phyloP scores from a whole-genome alignment of 441 rosid genomes.

The Populus hybrid region DNA sequence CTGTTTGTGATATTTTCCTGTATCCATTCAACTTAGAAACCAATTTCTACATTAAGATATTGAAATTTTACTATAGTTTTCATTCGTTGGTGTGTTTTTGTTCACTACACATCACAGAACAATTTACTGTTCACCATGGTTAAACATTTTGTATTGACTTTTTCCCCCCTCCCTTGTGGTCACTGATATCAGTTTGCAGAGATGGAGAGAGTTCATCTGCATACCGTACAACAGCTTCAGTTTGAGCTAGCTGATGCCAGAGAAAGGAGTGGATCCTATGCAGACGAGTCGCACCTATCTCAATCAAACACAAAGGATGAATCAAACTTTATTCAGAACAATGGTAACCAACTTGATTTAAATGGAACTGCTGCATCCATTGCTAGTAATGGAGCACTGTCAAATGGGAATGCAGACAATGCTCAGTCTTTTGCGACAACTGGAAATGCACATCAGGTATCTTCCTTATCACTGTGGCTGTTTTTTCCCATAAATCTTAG shows the following conservation, averaged over 20 bases:
- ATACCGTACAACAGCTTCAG: constrained; percentile 86
- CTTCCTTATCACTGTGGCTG: neutral
- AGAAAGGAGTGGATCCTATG: constrained; percentile 56
- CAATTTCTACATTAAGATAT: neutral
- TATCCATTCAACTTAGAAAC: neutral
- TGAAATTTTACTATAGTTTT: neutral
- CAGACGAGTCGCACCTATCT: constrained; percentile 47
- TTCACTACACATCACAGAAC: neutral
- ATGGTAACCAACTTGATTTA: constrained; percentile 52
- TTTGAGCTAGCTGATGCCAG: constrained; percentile 70
- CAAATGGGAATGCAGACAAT: constrained; percentile 52
- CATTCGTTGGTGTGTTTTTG: neutral
- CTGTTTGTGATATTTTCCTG: neutral
- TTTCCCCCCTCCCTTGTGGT: constrained; percentile 8
- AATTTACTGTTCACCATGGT: neutral
- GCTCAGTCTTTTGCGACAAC: constrained; percentile 41
- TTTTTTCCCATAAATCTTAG: neutral
- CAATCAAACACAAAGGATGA: constrained; percentile 47
- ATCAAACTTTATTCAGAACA: constrained; percentile 55
- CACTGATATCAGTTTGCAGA: constrained; percentile 63
- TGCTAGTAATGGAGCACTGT: constrained; percentile 32
- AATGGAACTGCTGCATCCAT: constrained; percentile 38
- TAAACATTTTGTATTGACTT: constrained; percentile 17
- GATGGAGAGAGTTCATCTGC: constrained; percentile 86
- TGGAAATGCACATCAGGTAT: constrained; percentile 57